These are phyloP conservation scores for Diospyros kaki DNA, from an alignment of 148 eudicot genomes.

Conservation along the genomic window DNA sequence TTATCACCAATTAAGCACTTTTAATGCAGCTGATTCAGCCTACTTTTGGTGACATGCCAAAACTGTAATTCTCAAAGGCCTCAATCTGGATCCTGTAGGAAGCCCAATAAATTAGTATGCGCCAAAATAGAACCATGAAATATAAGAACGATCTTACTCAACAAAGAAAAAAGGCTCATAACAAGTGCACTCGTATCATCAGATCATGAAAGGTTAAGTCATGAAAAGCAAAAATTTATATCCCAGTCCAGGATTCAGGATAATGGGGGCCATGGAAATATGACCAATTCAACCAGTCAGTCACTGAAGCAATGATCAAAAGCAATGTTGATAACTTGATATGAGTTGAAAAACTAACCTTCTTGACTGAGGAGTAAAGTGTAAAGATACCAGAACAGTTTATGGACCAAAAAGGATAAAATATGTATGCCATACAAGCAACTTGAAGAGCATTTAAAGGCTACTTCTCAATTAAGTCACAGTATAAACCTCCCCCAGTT, in stretches of 20 bases:
- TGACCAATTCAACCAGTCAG: not conserved
- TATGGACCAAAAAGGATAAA: not conserved
- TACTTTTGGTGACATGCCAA: slow-evolving; percentile 14
- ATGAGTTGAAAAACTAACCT: not conserved
- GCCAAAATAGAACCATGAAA: slow-evolving; percentile 8
- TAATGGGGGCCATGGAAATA: not conserved
- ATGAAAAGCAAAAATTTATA: not conserved
- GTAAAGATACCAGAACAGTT: not conserved
- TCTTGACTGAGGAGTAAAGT: not conserved
- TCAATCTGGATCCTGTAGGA: slow-evolving; percentile 10
- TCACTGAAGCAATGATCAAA: not conserved
- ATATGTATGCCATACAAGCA: not conserved
- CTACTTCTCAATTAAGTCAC: not conserved
- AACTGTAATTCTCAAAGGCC: slow-evolving; percentile 12
- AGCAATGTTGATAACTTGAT: not conserved
- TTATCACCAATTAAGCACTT: not conserved
- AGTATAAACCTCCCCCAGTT: slow-evolving; percentile 11
- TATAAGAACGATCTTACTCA: not conserved
- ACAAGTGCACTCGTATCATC: not conserved
- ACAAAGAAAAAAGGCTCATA: not conserved
- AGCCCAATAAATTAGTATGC: slow-evolving; percentile 10
- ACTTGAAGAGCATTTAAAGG: slow-evolving; percentile 4
- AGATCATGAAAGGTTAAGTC: not conserved
- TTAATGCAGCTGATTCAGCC: slow-evolving; percentile 8
- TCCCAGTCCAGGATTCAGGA: not conserved